Evolutionary conservation across 306 rosid genomes (phyloP).

Genomic region (Fagus crenata): DNA sequence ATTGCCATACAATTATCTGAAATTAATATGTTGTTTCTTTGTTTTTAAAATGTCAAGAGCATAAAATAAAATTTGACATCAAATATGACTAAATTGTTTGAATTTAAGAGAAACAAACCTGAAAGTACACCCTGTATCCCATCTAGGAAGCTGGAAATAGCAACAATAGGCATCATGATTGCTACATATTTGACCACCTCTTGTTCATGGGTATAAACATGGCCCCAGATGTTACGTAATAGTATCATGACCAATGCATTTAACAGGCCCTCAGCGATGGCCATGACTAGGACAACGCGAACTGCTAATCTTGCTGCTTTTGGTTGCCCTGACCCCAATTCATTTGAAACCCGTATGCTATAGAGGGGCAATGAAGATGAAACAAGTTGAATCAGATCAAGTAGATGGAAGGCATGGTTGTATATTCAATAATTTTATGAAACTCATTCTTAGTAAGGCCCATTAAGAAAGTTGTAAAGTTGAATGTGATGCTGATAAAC

Average conservation of each 20-base stretch:
- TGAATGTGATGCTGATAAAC: too few relatives aligned
- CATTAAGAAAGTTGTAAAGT: too few relatives aligned
- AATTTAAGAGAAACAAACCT: conserved; percentile 33
- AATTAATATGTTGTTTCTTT: too few relatives aligned
- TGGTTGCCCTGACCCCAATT: conserved; percentile 72
- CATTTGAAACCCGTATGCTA: conserved; percentile 76
- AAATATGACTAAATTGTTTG: too few relatives aligned
- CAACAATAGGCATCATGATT: conserved; percentile 62
- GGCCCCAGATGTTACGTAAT: conserved; percentile 67
- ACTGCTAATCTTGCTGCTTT: conserved; percentile 60
- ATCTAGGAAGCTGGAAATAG: conserved; percentile 59
- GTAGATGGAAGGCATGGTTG: not conserved
- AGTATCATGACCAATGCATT: conserved; percentile 47
- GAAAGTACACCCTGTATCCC: conserved; percentile 72
- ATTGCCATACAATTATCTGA: too few relatives aligned
- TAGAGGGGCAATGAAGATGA: conserved; percentile 14
- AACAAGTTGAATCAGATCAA: not conserved
- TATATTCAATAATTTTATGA: too few relatives aligned
- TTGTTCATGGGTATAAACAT: conserved; percentile 54
- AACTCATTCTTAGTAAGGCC: too few relatives aligned
- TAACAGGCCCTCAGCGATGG: conserved; percentile 49
- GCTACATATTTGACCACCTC: conserved; percentile 65
- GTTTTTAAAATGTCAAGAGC: not conserved
- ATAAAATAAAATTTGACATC: too few relatives aligned
- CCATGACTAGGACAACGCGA: conserved; percentile 44